Evolutionary conservation across 2,329 filamentous ascomycete genomes (phyloP), one percentile per base, ranked within the genome.

Genomic region (Cordyceps javanica): DNA sequence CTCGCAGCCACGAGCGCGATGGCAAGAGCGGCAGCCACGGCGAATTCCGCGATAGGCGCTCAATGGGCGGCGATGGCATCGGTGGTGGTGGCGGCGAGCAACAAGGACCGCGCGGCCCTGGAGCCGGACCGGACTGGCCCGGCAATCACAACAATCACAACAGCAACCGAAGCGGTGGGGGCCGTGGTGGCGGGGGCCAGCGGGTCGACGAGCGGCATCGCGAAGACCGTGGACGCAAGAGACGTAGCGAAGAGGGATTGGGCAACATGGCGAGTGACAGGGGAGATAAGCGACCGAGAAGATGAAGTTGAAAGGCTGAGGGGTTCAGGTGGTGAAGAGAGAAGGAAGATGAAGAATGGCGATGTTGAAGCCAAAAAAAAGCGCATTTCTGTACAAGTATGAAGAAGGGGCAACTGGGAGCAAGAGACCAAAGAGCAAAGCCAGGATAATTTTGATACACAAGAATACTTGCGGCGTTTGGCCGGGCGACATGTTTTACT

Each of bases 231-330:
- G 66, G 69, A 32, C 67, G 72, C 61, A 78, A 78, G 65, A 73
- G 75, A 38, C 72, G 72, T 63, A 81, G 78, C 62, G 80, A 82
- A 60, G 80, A 81, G 53, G 75, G 75, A 21, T 64, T 67, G n/a
- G 72, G 70, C 36, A 62, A 63, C 21, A 59, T 70, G 60, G 62
- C 67, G 16, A 75, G 67, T 63, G 78, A 81, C 39, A 73, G 51
- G 11, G 50, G 77, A 59, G 80, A 83, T 60, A 84, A 84, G 73
- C 74, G 81, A 67, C 75, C 72, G 61, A 75, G 81, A 68, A 76
- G 77, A 44, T 64, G 81, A 74, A 9, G 41, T 3, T 38, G 32
- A 32, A 26, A 11, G 67, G 49, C 48, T 53, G 60, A 54, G 7
- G 8, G 14, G n/a, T 39, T 14, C 10, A 39, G 23, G 5, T 32